Percentiles rank a stretch among this genome's conserved stretches.
Evolutionary conservation across 2,329 filamentous ascomycete species (phyloP).

Genomic region (Tolypocladium ovalisporum): DNA sequence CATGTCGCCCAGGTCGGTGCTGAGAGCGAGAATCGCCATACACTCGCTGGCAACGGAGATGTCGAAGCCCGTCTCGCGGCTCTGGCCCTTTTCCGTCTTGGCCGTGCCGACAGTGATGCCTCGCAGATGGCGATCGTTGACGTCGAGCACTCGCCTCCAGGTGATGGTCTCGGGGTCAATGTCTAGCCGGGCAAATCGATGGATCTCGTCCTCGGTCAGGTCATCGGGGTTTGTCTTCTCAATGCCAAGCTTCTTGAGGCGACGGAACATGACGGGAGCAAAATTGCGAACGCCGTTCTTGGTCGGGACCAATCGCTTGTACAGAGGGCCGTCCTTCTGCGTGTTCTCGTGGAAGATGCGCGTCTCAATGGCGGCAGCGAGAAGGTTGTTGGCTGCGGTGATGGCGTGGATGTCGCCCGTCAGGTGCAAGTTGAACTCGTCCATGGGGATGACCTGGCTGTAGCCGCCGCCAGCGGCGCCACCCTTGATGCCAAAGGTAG

Average conservation of each 20-base stretch:
- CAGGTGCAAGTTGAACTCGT: conserved; percentile 96
- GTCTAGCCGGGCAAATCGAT: conserved; percentile 81
- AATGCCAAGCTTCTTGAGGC: conserved; percentile 91
- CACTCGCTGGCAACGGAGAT: conserved; percentile 97
- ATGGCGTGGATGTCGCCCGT: conserved; percentile 98
- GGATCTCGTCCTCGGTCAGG: conserved; percentile 80
- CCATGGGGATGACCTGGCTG: conserved; percentile 99
- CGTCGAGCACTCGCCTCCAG: conserved; percentile 90
- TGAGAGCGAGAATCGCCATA: conserved; percentile 95
- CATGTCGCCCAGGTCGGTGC: conserved; percentile 79
- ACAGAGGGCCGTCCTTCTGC: conserved; percentile 82
- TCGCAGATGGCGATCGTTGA: conserved; percentile 90
- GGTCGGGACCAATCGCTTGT: conserved; percentile 72
- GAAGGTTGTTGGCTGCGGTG: conserved; percentile 90
- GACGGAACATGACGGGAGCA: conserved; percentile 80
- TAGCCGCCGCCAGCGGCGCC: conserved; percentile 95
- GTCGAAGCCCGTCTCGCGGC: conserved; percentile 85
- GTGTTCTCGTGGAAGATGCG: conserved; percentile 97
- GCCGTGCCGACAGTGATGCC: conserved; percentile 83
- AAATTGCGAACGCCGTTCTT: conserved; percentile 89
- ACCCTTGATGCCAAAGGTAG: conserved; percentile 98
- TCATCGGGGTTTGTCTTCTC: conserved; percentile 89
- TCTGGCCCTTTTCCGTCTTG: conserved; percentile 80
- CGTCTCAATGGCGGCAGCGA: conserved; percentile 93
- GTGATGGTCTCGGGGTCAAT: conserved; percentile 97